Evolutionary conservation across 1,284 basidiomycete species (phyloP).

Genomic region (Wallemia mellicola): DNA sequence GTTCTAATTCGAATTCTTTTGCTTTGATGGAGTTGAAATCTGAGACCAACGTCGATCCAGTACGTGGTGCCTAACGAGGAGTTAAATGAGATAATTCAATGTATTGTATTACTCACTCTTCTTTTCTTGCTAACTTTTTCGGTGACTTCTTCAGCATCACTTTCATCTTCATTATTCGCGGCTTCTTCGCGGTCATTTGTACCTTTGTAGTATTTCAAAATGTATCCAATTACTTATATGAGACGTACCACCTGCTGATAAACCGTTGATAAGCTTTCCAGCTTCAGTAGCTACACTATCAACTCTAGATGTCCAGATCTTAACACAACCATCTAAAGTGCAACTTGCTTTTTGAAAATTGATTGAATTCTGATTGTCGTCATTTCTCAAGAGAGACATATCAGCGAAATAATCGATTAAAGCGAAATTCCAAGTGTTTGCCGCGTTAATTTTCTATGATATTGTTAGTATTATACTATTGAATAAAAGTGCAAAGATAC

Average conservation of each 20-base stretch:
- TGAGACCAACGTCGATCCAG: conserved; percentile 44
- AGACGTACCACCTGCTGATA: conserved; percentile 30
- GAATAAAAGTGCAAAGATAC: conserved; percentile 21
- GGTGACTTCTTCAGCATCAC: conserved; percentile 20
- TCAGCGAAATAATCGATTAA: conserved; percentile 99
- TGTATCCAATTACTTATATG: conserved; percentile 16
- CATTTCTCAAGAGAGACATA: conserved; percentile 81
- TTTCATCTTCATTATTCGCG: conserved; percentile 26
- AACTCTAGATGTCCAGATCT: conserved; percentile 96
- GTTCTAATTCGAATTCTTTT: conserved; percentile 84
- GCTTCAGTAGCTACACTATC: conserved; percentile 93
- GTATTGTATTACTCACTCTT: conserved; percentile 25
- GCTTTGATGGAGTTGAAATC: conserved; percentile 46
- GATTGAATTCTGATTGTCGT: conserved; percentile 52
- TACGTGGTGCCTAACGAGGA: conserved; percentile 5
- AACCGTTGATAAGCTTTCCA: conserved; percentile 71
- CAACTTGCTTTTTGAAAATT: conserved; percentile 96
- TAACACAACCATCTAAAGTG: conserved; percentile 94
- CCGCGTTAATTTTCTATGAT: conserved; percentile 82
- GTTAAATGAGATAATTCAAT: conserved; percentile 10
- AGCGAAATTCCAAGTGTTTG: conserved; percentile 92
- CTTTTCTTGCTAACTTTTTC: conserved; percentile 16
- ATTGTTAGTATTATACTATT: neutral
- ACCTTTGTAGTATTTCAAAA: conserved; percentile 4
- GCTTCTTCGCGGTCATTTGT: conserved; percentile 16